Percentiles rank a stretch among this genome's conserved stretches.
Conservation (phyloP, 169 alveolate species). For the Plasmodium ovale region DNA sequence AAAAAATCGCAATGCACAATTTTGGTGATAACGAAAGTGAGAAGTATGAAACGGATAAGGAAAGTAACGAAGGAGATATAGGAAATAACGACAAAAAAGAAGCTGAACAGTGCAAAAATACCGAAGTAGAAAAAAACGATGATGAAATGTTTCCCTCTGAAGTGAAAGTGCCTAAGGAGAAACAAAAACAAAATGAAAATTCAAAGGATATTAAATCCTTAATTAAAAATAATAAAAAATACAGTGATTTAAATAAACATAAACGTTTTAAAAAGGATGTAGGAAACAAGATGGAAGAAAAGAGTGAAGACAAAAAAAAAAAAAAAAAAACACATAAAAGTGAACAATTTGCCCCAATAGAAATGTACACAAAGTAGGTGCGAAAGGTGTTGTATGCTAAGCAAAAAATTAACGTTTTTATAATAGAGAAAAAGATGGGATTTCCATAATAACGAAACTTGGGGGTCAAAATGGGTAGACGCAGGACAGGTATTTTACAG, state of each 20-base stretch:
- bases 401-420: too few relatives aligned
- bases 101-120: not conserved
- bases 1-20: too few relatives aligned
- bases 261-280: not conserved
- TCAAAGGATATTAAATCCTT: not conserved
- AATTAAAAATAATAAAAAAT: not conserved
- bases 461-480: too few relatives aligned
- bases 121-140: not conserved
- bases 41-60: too few relatives aligned
- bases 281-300: not conserved
- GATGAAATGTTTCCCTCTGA: not conserved
- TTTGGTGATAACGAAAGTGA: too few relatives aligned
- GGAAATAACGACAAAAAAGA: too few relatives aligned
- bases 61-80: too few relatives aligned
- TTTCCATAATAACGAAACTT: too few relatives aligned
- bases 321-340: not conserved
- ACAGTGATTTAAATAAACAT: not conserved
- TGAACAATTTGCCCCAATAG: too few relatives aligned
- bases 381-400: too few relatives aligned
- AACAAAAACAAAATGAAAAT: constrained; percentile 7
- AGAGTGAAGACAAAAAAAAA: not conserved
- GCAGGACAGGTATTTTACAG: too few relatives aligned
- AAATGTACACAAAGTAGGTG: not conserved
- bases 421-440: too few relatives aligned
- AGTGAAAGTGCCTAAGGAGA: not conserved